Conservation (phyloP, 768 basidiomycete species). For the Boletus rex-veris region DNA sequence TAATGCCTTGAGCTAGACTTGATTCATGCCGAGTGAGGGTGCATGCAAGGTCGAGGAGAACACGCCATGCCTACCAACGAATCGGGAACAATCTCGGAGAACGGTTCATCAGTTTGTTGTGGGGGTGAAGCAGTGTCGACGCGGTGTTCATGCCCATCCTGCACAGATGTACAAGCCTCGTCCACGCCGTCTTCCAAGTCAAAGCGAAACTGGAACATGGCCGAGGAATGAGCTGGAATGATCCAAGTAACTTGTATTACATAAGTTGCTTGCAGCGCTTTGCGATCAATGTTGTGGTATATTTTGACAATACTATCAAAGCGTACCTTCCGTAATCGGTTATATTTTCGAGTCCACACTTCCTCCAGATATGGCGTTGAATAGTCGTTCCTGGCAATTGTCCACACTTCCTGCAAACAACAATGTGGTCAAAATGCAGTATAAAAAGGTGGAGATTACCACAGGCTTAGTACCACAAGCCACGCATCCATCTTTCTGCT, state of each 20-base stretch:
- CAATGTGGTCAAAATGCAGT: background rate
- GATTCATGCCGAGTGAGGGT: conserved; percentile 8
- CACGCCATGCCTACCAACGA: conserved; percentile 29
- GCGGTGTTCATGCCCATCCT: background rate
- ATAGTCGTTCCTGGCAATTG: background rate
- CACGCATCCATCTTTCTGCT: background rate
- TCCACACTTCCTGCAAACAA: background rate
- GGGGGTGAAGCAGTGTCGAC: background rate
- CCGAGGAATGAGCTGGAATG: no score
- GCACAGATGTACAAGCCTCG: conserved; percentile 15
- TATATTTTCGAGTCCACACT: background rate
- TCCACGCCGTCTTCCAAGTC: conserved; percentile 48
- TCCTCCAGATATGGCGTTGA: conserved; percentile 2
- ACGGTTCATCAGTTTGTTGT: conserved; percentile 11
- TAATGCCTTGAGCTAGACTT: conserved; percentile 58
- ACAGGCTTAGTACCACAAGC: background rate
- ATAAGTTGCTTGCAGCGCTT: background rate
- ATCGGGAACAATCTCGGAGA: conserved; percentile 29
- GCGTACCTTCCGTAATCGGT: background rate
- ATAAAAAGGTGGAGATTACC: background rate
- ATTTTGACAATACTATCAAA: no score
- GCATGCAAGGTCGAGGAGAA: background rate
- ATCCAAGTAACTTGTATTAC: background rate
- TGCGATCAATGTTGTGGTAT: background rate
- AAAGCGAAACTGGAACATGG: conserved; percentile 52